Conservation (phyloP, 176 grass and related monocot species). For the Oryza coarctata region DNA sequence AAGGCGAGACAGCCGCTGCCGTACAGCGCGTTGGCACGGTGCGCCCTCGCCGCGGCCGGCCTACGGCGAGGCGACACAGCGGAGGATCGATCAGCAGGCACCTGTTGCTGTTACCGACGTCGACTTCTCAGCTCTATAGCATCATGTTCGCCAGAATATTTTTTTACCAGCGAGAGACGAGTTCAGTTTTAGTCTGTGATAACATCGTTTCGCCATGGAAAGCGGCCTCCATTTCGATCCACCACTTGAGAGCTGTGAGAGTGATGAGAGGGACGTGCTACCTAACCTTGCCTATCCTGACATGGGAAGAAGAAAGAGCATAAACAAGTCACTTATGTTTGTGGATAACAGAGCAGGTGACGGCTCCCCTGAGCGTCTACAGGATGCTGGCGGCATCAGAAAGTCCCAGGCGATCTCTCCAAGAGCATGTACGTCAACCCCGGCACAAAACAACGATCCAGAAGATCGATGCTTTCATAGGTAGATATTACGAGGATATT, state of each 20-base stretch:
- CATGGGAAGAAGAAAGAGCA: background rate
- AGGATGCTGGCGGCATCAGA: background rate
- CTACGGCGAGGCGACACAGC: background rate
- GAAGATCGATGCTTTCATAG: background rate
- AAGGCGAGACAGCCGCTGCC: background rate
- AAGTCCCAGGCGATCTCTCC: background rate
- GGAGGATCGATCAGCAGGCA: background rate
- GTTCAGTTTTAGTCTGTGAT: too few relatives aligned
- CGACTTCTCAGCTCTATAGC: background rate
- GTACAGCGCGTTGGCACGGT: background rate
- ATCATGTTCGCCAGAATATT: background rate
- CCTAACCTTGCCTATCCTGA: background rate
- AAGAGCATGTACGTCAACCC: background rate
- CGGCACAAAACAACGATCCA: background rate
- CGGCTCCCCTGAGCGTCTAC: background rate
- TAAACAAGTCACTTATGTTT: background rate
- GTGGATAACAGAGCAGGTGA: conserved; percentile 29
- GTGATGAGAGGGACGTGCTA: conserved; percentile 22
- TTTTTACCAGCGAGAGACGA: background rate
- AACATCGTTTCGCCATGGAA: conserved; percentile 1
- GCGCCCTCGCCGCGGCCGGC: background rate
- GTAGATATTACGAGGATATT: conserved; percentile 6
- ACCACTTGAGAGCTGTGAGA: background rate
- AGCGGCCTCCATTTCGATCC: too few relatives aligned
- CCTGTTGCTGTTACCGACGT: conserved; percentile 6